Conservation (phyloP, 108 stramenopile species). For the Cyclostephanos invisitatus region DNA sequence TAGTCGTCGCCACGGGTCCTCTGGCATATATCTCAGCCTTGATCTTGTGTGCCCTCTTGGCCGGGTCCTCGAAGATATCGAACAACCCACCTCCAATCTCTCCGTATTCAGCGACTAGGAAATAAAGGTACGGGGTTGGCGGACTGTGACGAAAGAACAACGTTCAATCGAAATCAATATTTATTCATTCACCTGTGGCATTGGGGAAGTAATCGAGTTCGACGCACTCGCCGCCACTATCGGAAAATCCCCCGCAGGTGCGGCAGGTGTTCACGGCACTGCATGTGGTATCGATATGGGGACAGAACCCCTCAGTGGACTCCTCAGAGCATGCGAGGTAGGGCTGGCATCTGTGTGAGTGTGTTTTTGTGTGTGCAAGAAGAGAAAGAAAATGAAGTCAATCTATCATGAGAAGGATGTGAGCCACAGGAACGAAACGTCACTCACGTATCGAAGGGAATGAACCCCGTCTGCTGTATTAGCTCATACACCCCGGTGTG, state of each 20-base stretch:
- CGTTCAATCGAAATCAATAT: too few species aligned
- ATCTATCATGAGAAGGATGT: neutral
- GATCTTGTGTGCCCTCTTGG: constrained; percentile 44
- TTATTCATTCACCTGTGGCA: too few species aligned
- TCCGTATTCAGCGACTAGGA: constrained; percentile 94
- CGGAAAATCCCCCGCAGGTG: constrained; percentile 83
- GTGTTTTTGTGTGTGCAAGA: too few species aligned
- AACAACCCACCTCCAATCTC: constrained; percentile 27
- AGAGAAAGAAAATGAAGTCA: constrained; percentile 35
- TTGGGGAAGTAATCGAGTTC: constrained; percentile 82
- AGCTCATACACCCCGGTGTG: constrained; percentile 74
- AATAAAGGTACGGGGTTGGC: too few species aligned
- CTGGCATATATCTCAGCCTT: constrained; percentile 79
- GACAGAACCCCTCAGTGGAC: constrained; percentile 75
- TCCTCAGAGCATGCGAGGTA: constrained; percentile 89
- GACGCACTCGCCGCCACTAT: constrained; percentile 63
- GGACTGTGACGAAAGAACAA: too few species aligned
- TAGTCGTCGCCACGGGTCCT: constrained; percentile 88
- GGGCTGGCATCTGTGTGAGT: constrained; percentile 50
- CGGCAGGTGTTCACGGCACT: constrained; percentile 68
- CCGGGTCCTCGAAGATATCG: constrained; percentile 15
- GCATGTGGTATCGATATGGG: constrained; percentile 81
- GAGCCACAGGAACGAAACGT: neutral
- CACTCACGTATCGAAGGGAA: constrained; percentile 53
- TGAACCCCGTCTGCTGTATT: constrained; percentile 52